A percentile compares a stretch with the other conserved stretches of the same genome.
phyloP scores from a whole-genome alignment of 768 basidiomycete species.

The Tubosaeta brunneosetosa region DNA sequence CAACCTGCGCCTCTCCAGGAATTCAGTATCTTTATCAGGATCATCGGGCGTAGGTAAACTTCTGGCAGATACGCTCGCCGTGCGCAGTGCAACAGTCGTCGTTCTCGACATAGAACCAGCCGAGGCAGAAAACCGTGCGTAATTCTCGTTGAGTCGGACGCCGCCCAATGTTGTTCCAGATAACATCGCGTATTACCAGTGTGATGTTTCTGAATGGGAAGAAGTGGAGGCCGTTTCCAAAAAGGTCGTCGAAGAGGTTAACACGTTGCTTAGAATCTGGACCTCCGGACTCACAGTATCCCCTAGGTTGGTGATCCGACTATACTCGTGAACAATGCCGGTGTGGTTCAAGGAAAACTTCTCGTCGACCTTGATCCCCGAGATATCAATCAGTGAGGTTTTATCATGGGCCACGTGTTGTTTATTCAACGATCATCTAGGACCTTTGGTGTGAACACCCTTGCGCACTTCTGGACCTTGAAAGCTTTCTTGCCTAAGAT shows the following conservation, averaged over 20 bases:
- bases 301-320: conserved; percentile 81
- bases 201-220: conserved; percentile 87
- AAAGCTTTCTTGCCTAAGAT: conserved; percentile 92
- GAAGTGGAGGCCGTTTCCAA: conserved; percentile 75
- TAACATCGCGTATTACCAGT: conserved; percentile 81
- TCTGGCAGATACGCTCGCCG: conserved; percentile 81
- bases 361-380: conserved; percentile 72
- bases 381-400: conserved; percentile 84
- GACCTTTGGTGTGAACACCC: conserved; percentile 84
- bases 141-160: not conserved
- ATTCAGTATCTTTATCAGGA: conserved; percentile 41
- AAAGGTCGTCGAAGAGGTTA: conserved; percentile 72
- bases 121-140: conserved; percentile 68
- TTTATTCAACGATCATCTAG: conserved; percentile 36
- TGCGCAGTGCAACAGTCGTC: conserved; percentile 75
- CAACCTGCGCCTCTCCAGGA: not conserved
- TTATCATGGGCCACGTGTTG: conserved; percentile 31
- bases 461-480: conserved; percentile 88
- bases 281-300: not conserved
- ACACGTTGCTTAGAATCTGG: conserved; percentile 2
- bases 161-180: conserved; percentile 37
- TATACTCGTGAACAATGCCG: conserved; percentile 91
- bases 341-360: conserved; percentile 85
- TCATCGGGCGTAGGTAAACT: conserved; percentile 87
- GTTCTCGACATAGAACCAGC: conserved; percentile 83